These are phyloP conservation scores for Cadophora luteo-olivacea DNA, from an alignment of 2,329 filamentous ascomycete species.

Conservation along the genomic window DNA sequence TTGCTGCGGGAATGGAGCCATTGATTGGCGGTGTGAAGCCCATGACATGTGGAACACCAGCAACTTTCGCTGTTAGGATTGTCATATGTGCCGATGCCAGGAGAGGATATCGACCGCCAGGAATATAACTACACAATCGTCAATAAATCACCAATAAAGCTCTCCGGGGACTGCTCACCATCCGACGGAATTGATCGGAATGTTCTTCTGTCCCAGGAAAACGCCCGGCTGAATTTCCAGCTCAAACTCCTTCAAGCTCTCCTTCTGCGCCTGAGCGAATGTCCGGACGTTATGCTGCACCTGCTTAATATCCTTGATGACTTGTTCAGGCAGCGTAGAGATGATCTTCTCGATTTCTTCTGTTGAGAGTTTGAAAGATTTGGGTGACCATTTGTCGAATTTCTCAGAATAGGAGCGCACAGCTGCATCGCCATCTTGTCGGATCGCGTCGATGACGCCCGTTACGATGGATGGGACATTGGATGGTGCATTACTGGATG, in stretches of 20 bases:
- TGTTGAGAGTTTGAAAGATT: constrained; percentile 54
- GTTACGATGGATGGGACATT: constrained; percentile 51
- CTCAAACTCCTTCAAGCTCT: constrained; percentile 56
- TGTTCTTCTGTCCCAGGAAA: constrained; percentile 56
- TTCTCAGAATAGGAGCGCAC: constrained; percentile 57
- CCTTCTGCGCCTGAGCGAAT: constrained; percentile 56
- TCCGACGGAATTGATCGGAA: constrained; percentile 53
- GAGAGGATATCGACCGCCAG: neutral
- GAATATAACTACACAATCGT: neutral
- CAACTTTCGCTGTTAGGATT: neutral
- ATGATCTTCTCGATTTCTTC: constrained; percentile 53
- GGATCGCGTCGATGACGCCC: constrained; percentile 55
- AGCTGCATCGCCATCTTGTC: constrained; percentile 53
- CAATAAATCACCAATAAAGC: neutral
- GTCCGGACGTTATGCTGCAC: constrained; percentile 56
- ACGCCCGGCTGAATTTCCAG: constrained; percentile 57
- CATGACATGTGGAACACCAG: neutral
- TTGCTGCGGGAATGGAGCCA: constrained; percentile 55
- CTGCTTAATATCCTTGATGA: constrained; percentile 59
- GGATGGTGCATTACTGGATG: neutral
- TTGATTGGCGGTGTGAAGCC: constrained; percentile 52
- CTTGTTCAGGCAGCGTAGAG: constrained; percentile 52
- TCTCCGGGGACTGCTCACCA: constrained; percentile 19
- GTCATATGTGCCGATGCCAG: neutral
- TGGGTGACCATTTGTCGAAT: constrained; percentile 60